A percentile compares a stretch with the other conserved stretches of the same genome.
These are phyloP conservation scores for Chrysopogon serrulatus DNA, from an alignment of 176 grass and related monocot genomes.

Conservation along the genomic window DNA sequence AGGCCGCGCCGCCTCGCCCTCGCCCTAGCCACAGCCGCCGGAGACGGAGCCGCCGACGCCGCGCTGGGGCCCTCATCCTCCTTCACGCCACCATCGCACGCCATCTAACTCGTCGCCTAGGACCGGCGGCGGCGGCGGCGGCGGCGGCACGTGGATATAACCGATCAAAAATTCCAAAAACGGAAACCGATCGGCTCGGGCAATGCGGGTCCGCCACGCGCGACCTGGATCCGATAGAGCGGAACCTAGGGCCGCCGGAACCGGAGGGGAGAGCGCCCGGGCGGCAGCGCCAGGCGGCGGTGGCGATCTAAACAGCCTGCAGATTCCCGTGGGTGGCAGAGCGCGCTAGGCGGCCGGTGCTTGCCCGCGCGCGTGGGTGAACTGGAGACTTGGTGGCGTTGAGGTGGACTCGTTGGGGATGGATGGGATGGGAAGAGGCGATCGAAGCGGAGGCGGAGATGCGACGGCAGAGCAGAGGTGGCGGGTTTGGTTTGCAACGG, in stretches of 20 bases:
- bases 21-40: neutral
- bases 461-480: neutral
- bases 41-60: neutral
- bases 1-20: constrained; percentile 17
- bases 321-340: neutral
- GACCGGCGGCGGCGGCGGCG: neutral
- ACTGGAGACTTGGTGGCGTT: constrained; percentile 26
- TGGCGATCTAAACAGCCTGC: neutral
- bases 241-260: neutral
- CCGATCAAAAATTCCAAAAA: neutral
- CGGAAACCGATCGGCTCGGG: neutral
- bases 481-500: neutral
- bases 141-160: neutral
- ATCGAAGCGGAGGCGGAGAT: neutral
- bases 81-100: constrained; percentile 37
- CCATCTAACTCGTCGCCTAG: constrained; percentile 38
- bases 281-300: neutral
- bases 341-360: neutral
- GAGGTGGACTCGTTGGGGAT: constrained; percentile 6
- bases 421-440: neutral
- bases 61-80: constrained; percentile 29
- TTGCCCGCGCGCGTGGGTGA: constrained; percentile 21
- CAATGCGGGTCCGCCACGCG: constrained; percentile 23
- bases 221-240: neutral
- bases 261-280: neutral